A percentile compares a stretch with the other conserved stretches of the same genome.
Evolutionary conservation across 306 rosid species (phyloP).

Genomic region (Begonia fuchsioides): DNA sequence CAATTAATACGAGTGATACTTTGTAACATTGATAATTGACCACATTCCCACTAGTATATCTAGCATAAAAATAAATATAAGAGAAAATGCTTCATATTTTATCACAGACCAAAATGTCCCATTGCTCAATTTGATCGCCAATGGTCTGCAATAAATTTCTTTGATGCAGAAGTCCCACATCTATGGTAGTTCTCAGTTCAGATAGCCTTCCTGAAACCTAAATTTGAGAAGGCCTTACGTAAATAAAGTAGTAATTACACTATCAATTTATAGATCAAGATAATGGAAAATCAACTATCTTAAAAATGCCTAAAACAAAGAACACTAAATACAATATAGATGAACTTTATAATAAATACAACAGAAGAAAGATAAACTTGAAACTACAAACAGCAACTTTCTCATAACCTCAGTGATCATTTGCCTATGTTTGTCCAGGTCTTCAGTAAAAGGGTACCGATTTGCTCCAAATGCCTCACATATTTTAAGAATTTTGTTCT

Average conservation of each 20-base stretch:
- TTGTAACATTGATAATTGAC: too few relatives aligned
- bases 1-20: too few relatives aligned
- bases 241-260: too few relatives aligned
- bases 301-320: too few relatives aligned
- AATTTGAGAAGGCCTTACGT: background rate
- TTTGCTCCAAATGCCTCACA: slow-evolving; percentile 96
- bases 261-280: too few relatives aligned
- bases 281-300: too few relatives aligned
- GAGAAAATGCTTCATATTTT: background rate
- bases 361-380: too few relatives aligned
- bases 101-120: slow-evolving; percentile 63
- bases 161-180: slow-evolving; percentile 57
- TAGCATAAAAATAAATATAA: too few relatives aligned
- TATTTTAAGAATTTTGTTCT: slow-evolving; percentile 80
- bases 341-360: too few relatives aligned
- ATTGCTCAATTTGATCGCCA: slow-evolving; percentile 60
- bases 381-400: too few relatives aligned
- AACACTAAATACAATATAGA: too few relatives aligned
- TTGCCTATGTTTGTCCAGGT: slow-evolving; percentile 26
- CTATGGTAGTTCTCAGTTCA: slow-evolving; percentile 77
- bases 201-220: slow-evolving; percentile 60
- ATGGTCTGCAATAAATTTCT: slow-evolving; percentile 56
- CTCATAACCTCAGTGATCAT: slow-evolving; percentile 25
- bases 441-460: slow-evolving; percentile 88
- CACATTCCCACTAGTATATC: too few relatives aligned